phyloP scores from a whole-genome alignment of 768 basidiomycete genomes.

The Psilocybe cyanescens region DNA sequence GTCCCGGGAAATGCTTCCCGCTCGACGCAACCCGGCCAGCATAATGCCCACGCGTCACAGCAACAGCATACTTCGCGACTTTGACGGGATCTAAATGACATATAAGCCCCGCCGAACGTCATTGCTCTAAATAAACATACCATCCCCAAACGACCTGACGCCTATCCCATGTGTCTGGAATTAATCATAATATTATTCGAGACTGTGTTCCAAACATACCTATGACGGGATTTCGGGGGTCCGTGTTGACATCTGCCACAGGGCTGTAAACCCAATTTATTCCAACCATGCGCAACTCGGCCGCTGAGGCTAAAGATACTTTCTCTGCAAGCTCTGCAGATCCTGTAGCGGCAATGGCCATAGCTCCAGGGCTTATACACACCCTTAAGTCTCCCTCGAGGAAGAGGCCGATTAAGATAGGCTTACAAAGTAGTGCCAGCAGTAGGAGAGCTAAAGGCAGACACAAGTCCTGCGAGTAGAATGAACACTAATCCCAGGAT shows the following conservation, averaged over 20 bases:
- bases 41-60: constrained; percentile 52
- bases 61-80: constrained; percentile 52
- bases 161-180: constrained; percentile 35
- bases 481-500: too few relatives aligned
- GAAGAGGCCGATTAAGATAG: not conserved
- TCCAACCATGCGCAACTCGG: constrained; percentile 61
- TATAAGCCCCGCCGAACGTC: not conserved
- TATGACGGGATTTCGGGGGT: constrained; percentile 71
- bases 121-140: constrained; percentile 32
- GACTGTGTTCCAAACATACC: constrained; percentile 38
- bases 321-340: constrained; percentile 46
- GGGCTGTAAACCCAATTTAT: constrained; percentile 78
- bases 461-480: constrained; percentile 57
- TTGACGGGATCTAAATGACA: constrained; percentile 49
- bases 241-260: constrained; percentile 75
- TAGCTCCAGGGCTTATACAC: constrained; percentile 66
- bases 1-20: constrained; percentile 76
- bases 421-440: constrained; percentile 74
- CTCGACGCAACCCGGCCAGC: constrained; percentile 58
- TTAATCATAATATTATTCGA: too few relatives aligned
- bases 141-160: constrained; percentile 72
- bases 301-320: constrained; percentile 50
- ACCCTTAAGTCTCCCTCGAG: not conserved
- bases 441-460: constrained; percentile 59
- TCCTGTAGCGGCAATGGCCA: constrained; percentile 67